Conservation (phyloP, 257 asterid species). For the Ligustrum vulgare region DNA sequence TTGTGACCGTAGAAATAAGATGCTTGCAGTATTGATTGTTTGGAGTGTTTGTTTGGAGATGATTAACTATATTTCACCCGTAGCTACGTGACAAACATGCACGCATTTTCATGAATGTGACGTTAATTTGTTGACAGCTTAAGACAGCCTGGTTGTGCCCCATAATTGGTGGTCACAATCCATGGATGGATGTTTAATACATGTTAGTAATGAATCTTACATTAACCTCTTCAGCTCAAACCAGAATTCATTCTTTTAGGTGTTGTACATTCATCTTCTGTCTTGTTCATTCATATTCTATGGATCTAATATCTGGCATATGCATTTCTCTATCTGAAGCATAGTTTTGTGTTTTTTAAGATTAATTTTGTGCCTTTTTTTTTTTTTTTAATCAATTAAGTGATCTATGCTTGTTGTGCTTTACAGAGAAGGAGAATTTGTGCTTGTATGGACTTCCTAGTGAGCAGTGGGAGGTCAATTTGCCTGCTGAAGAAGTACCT, state of each 20-base stretch:
- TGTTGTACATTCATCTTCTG: neutral
- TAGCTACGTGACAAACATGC: neutral
- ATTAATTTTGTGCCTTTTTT: neutral
- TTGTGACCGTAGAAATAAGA: neutral
- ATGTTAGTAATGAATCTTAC: neutral
- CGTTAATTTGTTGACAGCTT: neutral
- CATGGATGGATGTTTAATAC: neutral
- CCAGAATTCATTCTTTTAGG: neutral
- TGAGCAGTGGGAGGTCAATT: conserved; percentile 45
- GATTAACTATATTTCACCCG: neutral
- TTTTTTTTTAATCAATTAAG: too few species aligned
- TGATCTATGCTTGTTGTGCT: neutral
- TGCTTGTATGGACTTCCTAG: conserved; percentile 46
- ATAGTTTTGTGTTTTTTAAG: neutral
- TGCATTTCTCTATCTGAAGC: neutral
- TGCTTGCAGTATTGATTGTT: neutral
- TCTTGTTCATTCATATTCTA: neutral
- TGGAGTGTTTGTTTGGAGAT: neutral
- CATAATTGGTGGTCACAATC: neutral
- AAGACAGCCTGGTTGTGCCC: neutral
- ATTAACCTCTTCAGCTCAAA: neutral
- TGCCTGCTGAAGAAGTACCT: conserved; percentile 51
- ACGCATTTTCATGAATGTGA: neutral
- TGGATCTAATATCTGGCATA: neutral
- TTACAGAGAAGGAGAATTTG: conserved; percentile 45